Conservation (phyloP, 257 asterid species). For the Salvia hispanica region DNA sequence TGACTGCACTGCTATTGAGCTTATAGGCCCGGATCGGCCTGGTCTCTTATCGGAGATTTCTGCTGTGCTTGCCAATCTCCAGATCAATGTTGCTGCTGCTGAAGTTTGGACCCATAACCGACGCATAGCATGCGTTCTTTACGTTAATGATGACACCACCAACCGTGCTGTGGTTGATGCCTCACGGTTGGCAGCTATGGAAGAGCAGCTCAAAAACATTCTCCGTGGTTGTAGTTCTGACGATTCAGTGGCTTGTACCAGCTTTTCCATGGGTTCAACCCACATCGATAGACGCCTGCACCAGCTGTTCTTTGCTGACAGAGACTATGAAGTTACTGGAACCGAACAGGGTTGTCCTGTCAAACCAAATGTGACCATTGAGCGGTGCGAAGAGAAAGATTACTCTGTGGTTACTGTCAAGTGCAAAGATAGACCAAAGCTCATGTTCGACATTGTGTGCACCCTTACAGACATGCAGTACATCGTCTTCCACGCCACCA, state of each 20-base stretch:
- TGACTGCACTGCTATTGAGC: constrained; percentile 81
- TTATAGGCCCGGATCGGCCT: constrained; percentile 82
- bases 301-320: constrained; percentile 81
- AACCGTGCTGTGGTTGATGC: constrained; percentile 60
- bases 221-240: constrained; percentile 59
- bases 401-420: constrained; percentile 82
- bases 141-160: constrained; percentile 66
- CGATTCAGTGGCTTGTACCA: constrained; percentile 52
- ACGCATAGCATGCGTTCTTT: constrained; percentile 88
- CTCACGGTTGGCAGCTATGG: constrained; percentile 65
- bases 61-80: constrained; percentile 82
- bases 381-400: constrained; percentile 81
- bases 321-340: constrained; percentile 75
- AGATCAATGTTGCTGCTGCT: constrained; percentile 82
- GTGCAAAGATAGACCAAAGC: constrained; percentile 92
- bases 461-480: constrained; percentile 94
- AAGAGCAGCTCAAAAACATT: constrained; percentile 79
- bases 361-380: constrained; percentile 65
- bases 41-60: constrained; percentile 92
- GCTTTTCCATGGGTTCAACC: constrained; percentile 65
- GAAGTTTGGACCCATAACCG: constrained; percentile 96
- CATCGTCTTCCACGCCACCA: constrained; percentile 86
- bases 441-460: constrained; percentile 96
- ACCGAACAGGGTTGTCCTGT: constrained; percentile 38
- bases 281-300: constrained; percentile 91